Conservation (phyloP, 2,329 filamentous ascomycete species). For the Fusarium avenaceum region DNA sequence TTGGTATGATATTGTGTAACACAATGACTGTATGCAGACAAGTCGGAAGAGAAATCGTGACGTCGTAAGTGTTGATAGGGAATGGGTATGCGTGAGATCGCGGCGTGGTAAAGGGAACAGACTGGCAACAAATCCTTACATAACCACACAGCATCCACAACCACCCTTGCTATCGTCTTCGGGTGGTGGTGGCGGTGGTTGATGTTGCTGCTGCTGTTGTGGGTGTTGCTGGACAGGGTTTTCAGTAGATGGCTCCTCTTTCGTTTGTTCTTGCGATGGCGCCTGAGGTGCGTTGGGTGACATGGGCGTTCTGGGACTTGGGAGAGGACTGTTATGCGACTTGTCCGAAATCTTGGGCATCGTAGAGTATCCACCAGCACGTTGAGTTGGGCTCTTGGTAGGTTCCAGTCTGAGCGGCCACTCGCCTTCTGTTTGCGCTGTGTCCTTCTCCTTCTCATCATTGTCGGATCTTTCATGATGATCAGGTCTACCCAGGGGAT, state of each 20-base stretch:
- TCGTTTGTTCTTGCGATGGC: slow-evolving; percentile 39
- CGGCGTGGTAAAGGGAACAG: slow-evolving; percentile 1
- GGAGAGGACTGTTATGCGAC: slow-evolving; percentile 53
- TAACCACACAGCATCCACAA: slow-evolving; percentile 67
- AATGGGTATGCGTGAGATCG: slow-evolving; percentile 28
- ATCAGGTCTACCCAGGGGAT: slow-evolving; percentile 64
- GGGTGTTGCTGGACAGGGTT: slow-evolving; percentile 30
- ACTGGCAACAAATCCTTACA: slow-evolving; percentile 54
- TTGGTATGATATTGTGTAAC: slow-evolving; percentile 46
- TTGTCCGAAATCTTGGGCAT: slow-evolving; percentile 70
- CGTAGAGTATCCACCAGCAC: slow-evolving; percentile 69
- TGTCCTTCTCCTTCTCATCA: slow-evolving; percentile 35
- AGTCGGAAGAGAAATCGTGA: slow-evolving; percentile 50
- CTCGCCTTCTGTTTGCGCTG: slow-evolving; percentile 55
- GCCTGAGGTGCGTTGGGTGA: slow-evolving; percentile 53
- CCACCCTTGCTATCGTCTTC: slow-evolving; percentile 58
- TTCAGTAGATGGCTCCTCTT: slow-evolving; percentile 31
- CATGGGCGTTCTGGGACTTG: slow-evolving; percentile 62
- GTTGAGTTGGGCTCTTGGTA: slow-evolving; percentile 62
- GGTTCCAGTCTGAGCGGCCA: slow-evolving; percentile 70
- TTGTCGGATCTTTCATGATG: slow-evolving; percentile 52
- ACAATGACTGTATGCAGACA: slow-evolving; percentile 50
- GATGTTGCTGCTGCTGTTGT: slow-evolving; percentile 2
- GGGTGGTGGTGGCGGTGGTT: slow-evolving; percentile 30
- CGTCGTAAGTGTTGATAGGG: slow-evolving; percentile 47